A percentile compares a stretch with the other conserved stretches of the same genome.
phyloP scores from a whole-genome alignment of 2,329 filamentous ascomycete species.

The Scopulariopsis brevicaulis region DNA sequence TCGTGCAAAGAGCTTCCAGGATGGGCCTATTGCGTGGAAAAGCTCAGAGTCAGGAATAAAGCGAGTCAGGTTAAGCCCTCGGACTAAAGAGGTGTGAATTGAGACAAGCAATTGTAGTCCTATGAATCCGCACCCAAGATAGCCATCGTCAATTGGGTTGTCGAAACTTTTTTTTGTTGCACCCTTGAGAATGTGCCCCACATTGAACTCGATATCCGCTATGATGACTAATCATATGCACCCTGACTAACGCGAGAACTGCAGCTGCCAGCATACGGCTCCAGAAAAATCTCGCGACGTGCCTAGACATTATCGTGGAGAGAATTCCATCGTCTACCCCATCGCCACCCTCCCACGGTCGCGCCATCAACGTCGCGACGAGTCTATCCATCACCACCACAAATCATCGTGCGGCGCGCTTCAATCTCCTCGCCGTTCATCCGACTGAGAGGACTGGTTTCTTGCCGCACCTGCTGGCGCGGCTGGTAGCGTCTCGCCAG shows the following conservation, averaged over 20 bases:
- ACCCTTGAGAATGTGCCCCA: neutral
- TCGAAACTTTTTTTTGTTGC: neutral
- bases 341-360: neutral
- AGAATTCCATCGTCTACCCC: neutral
- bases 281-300: slow-evolving; percentile 4
- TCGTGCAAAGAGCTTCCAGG: neutral
- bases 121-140: neutral
- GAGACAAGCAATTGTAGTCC: neutral
- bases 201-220: neutral
- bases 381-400: neutral
- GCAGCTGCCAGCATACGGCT: neutral
- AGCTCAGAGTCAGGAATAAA: neutral
- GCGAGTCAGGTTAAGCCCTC: neutral
- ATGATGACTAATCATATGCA: neutral
- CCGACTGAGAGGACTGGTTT: neutral
- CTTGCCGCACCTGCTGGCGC: slow-evolving; percentile 3
- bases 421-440: neutral
- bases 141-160: neutral
- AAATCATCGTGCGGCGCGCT: neutral
- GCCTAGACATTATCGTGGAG: neutral
- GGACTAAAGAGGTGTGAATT: neutral
- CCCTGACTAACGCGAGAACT: neutral
- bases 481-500: slow-evolving; percentile 1
- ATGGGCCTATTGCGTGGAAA: neutral
- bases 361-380: slow-evolving; percentile 5